Evolutionary conservation across 2,329 filamentous ascomycete genomes (phyloP), one percentile per base, ranked within the genome.

Genomic region (Arthrobotrys megalospora): DNA sequence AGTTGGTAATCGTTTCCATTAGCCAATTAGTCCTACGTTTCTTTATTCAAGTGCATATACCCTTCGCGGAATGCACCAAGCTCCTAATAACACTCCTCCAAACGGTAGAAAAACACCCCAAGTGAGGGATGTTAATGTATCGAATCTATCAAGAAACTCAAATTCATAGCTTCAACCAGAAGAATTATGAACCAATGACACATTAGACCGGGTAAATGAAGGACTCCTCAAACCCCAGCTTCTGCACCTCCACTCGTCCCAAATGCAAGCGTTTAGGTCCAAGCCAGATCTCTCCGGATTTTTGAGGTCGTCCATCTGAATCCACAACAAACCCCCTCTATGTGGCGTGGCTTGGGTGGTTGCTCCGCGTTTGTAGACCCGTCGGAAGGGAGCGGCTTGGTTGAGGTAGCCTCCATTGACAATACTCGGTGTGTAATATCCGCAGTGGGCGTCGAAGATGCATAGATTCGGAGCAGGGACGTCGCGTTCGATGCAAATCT

Each of bases 211-310:
- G n/a, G 6, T 43, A 62, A 62, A 24, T 21, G 55, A 70, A 45
- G 67, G 67, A 45, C 21, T 11, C 7, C n/a, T 53, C 32, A 52
- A 53, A 38, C 41, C 53, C 69, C 69, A 73, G 12, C n/a, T 21
- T 21, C 65, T 73, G 16, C 63, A 41, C 12, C 69, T 58, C 69
- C 69, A 65, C 8, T 48, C 24, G 8, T 66, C 69, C 69, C 69
- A 73, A n/a, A 73, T 19, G 24, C 48, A 65, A 12, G 41, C 69
- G 12, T 36, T 65, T 19, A 73, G n/a, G 45, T 73, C 69, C 10
- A 73, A 28, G 14, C 16, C 8, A 2, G 69, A 73, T 6, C 38
- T 4, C 4, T 21, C 60, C 3, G 69, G 69, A 6, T 32, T 6
- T 19, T 43, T 48, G 10, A 73, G 28, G 55, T 73, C 69, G 4